Evolutionary conservation across 1,284 basidiomycete genomes (phyloP), one percentile per base, ranked within the genome.

Genomic region (Fomitopsis palustris): DNA sequence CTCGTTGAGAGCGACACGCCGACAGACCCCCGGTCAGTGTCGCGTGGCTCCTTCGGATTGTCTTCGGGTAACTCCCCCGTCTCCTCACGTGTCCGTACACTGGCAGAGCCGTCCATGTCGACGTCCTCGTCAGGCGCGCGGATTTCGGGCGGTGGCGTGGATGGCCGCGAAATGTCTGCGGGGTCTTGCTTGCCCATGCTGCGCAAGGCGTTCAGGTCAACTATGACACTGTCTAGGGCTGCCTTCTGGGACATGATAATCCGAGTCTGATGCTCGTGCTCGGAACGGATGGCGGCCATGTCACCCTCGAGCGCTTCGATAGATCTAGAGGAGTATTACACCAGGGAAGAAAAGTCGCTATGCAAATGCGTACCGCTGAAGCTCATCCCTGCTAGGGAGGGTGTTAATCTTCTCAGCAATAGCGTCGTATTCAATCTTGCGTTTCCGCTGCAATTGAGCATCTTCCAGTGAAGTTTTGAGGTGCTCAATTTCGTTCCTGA

Each of bases 341-440:
- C 10, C 27, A 37, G n/a, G 29, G 8, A 23, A 47, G 5, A 23
- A 23, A 12, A 14, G 29, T 27, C 9, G 45, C 7, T 27, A 19
- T 9, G 33, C 8, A 9, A 27, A 41, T 31, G 80, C 82, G 68
- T 66, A 90, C 91, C 78, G 79, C 65, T 88, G 84, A 17, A 92
- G 77, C 65, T 93, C 91, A 16, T 86, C 84, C 57, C 90, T 78
- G 63, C 78, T 86, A 1, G 90, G 89, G 3, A 92, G 74, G n/a
- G 82, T 81, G 66, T 92, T 91, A 51, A 92, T 84, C 70, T 87
- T 91, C 74, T 93, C 91, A 3, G 91, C 82, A 52, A 93, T 82
- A 51, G 82, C 75, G 74, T 93, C 90, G 69, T 93, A 93, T 67
- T 93, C 90, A 65, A 92, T 90, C 75, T 91, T 93, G 59, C 85